Conservation (phyloP, 1,284 basidiomycete genomes). For the Coniophora puteana region DNA sequence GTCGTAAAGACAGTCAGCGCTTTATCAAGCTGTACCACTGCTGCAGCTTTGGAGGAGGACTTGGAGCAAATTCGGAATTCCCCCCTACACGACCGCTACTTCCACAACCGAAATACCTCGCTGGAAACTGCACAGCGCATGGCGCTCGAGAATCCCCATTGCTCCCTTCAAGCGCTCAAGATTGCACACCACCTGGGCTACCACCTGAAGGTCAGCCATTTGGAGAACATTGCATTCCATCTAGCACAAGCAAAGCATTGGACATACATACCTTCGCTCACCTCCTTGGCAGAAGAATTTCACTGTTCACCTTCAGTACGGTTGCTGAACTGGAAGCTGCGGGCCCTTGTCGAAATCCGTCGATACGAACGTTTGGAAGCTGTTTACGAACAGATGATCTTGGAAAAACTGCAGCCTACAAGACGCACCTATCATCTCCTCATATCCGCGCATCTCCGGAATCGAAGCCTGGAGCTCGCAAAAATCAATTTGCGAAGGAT, state of each 20-base stretch:
- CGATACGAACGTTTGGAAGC: conserved; percentile 42
- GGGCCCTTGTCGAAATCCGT: conserved; percentile 51
- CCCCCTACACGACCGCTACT: conserved; percentile 25
- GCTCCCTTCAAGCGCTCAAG: conserved; percentile 35
- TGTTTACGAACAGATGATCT: conserved; percentile 47
- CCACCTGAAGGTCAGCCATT: conserved; percentile 47
- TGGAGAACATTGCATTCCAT: conserved; percentile 51
- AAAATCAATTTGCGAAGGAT: conserved; percentile 49
- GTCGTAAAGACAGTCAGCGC: too few relatives aligned
- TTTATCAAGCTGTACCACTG: too few relatives aligned
- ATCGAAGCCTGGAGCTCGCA: conserved; percentile 56
- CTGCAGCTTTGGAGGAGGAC: too few relatives aligned
- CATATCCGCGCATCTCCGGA: conserved; percentile 62
- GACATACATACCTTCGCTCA: conserved; percentile 43
- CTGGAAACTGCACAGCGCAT: conserved; percentile 37
- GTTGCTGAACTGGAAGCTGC: conserved; percentile 66
- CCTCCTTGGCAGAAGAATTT: conserved; percentile 43
- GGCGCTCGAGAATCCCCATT: conserved; percentile 36
- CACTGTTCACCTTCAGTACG: conserved; percentile 46
- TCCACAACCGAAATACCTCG: conserved; percentile 36
- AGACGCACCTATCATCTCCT: conserved; percentile 65
- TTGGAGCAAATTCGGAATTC: conserved; percentile 20
- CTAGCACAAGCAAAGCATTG: conserved; percentile 46
- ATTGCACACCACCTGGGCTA: conserved; percentile 48
- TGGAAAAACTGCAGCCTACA: conserved; percentile 42